Conservation (phyloP, 225 moss, liverwort and hornwort genomes). For the Antitrichia curtipendula region DNA sequence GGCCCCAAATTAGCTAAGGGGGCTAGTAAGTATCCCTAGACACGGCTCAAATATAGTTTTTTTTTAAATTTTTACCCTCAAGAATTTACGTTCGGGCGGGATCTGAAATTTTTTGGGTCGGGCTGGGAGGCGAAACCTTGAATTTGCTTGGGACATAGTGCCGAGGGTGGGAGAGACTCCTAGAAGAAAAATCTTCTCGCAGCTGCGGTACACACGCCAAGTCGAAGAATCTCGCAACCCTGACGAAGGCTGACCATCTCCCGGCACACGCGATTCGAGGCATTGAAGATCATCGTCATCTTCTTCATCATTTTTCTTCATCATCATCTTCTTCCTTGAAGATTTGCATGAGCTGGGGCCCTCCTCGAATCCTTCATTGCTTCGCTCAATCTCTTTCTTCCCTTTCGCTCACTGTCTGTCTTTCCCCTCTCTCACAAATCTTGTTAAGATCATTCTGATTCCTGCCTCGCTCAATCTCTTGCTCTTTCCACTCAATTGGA, state of each 20-base stretch:
- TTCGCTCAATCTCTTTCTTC: background rate
- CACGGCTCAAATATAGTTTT: too few relatives aligned
- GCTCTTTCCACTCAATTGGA: background rate
- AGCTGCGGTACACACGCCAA: background rate
- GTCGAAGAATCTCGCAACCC: background rate
- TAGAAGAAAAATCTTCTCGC: background rate
- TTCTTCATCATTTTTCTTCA: background rate
- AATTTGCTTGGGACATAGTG: too few relatives aligned
- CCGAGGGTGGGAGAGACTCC: too few relatives aligned
- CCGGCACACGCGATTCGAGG: background rate
- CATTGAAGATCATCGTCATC: background rate
- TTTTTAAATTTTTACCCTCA: too few relatives aligned
- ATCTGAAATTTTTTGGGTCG: too few relatives aligned
- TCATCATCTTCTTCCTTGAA: background rate
- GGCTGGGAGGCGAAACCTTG: too few relatives aligned
- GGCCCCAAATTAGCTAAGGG: too few relatives aligned
- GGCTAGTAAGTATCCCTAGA: too few relatives aligned
- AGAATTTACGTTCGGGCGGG: too few relatives aligned
- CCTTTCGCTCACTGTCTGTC: background rate
- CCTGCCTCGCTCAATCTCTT: background rate
- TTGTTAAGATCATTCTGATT: background rate
- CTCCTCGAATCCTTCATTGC: background rate
- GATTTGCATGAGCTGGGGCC: background rate
- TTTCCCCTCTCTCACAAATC: background rate
- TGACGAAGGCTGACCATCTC: background rate